phyloP scores from a whole-genome alignment of 176 grass and related monocot species.

The Puya raimondii region DNA sequence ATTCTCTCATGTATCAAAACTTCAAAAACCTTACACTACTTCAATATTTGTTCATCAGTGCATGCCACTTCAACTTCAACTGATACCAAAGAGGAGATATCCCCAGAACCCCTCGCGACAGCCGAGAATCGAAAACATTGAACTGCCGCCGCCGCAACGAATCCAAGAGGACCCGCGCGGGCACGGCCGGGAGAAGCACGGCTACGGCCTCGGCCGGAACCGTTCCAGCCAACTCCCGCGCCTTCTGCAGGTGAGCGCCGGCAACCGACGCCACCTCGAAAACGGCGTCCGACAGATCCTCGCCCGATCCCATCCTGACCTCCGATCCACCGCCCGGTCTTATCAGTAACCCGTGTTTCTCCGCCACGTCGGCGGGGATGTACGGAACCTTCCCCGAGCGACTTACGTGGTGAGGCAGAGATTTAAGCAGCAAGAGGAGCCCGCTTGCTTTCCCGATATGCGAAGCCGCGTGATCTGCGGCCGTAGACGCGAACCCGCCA shows the following conservation, averaged over 20 bases:
- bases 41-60: slow-evolving; percentile 60
- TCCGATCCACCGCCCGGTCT: slow-evolving; percentile 28
- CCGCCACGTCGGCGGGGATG: slow-evolving; percentile 52
- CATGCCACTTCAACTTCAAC: slow-evolving; percentile 76
- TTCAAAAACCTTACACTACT: background rate
- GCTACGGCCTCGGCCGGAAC: slow-evolving; percentile 47
- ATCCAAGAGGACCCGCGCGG: slow-evolving; percentile 63
- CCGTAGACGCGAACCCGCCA: slow-evolving; percentile 56
- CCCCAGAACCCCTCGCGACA: slow-evolving; percentile 56
- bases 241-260: slow-evolving; percentile 67
- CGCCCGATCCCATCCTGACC: slow-evolving; percentile 48
- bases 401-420: slow-evolving; percentile 71
- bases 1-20: background rate
- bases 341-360: slow-evolving; percentile 51
- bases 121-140: slow-evolving; percentile 72
- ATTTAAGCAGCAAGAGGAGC: slow-evolving; percentile 69
- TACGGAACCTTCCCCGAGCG: slow-evolving; percentile 57
- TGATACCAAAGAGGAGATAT: slow-evolving; percentile 76
- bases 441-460: slow-evolving; percentile 79
- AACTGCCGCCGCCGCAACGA: slow-evolving; percentile 46
- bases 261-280: slow-evolving; percentile 82
- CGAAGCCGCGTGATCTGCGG: slow-evolving; percentile 66
- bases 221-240: slow-evolving; percentile 38
- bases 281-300: slow-evolving; percentile 55
- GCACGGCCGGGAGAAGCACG: slow-evolving; percentile 58